Base-by-base conservation (phyloP, 2,329 filamentous ascomycete genomes). In the Penicillium sp. region DNA sequence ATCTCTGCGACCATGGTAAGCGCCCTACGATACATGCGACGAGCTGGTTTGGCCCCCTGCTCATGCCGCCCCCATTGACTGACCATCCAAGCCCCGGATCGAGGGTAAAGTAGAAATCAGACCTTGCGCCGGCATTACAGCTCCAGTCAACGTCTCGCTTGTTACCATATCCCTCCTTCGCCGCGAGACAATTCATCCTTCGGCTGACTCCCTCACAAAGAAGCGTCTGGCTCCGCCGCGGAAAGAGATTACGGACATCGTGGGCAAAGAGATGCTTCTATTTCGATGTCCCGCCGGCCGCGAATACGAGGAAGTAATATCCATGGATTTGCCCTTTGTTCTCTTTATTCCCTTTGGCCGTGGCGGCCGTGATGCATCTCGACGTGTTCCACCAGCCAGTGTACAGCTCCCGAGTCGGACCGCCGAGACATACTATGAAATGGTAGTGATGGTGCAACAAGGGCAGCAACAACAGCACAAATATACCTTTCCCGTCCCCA, bases 51-150 rank as follows among this genome's bases (percentile, higher is more conserved):
- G 23, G 29, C 52, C 43, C 42, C 47, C 38, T 35, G 36, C 23
- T 40, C 32, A 10, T 13, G 18, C 41, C n/a, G 36, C 49, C 49
- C 23, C 32, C 40, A 45, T 58, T 61, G 59, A 58, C 47, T 43
- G 26, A 48, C 43, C 11, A 48, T 47, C 14, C 69, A 51, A 97
- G 91, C 94, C 94, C 68, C 89, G 94, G 71, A 93, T 99, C 77
- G 93, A 97, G 80, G 94, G 94, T 67, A 96, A 94, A 72, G 94
- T 99, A 71, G 94, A 97, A 78, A 94, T 99, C 66, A 86, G 94
- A 57, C 94, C 94, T 39, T 86, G 86, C 51, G 82, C 87, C 59
- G 93, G 94, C 57, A 87, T 89, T 67, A 93, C 91, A 16, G 91
- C 91, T 65, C 91, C 94, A 39, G 92, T 97, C 66, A 85, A 88